These are phyloP conservation scores for Scalesia atractyloides DNA, from an alignment of 129 eudicot genomes.

Conservation along the genomic window DNA sequence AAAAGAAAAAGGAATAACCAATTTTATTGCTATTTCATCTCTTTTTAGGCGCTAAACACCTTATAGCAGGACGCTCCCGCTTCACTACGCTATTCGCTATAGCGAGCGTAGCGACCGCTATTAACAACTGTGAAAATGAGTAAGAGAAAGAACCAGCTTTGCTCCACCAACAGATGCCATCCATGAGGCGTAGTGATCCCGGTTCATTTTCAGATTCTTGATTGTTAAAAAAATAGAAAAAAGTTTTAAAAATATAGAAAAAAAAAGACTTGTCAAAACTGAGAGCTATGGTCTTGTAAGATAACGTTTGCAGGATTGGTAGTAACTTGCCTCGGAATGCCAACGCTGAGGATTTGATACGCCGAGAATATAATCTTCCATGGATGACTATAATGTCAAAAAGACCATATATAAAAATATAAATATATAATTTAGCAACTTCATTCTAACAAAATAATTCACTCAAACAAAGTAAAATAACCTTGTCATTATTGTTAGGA, in stretches of 20 bases:
- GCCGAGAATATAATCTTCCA: constrained; percentile 90
- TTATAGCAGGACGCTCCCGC: no score
- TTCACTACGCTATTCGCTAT: no score
- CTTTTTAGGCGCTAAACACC: no score
- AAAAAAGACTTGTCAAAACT: constrained; percentile 14
- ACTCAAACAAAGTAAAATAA: constrained; percentile 21
- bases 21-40: no score
- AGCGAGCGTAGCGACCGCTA: no score
- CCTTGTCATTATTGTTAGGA: constrained; percentile 83
- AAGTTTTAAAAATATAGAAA: neutral
- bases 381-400: constrained; percentile 54
- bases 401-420: constrained; percentile 7
- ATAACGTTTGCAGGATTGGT: neutral
- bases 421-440: constrained; percentile 11
- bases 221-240: constrained; percentile 1
- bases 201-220: constrained; percentile 78
- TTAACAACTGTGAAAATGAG: neutral
- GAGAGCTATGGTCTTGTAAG: constrained; percentile 7
- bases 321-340: constrained; percentile 65
- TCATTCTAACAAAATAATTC: constrained; percentile 30
- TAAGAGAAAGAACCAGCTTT: constrained; percentile 61
- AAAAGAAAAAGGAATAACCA: no score
- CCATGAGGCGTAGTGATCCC: constrained; percentile 84
- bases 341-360: constrained; percentile 86
- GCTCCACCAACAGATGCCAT: constrained; percentile 81